phyloP scores from a whole-genome alignment of 257 asterid genomes.

The Solanum phureja region DNA sequence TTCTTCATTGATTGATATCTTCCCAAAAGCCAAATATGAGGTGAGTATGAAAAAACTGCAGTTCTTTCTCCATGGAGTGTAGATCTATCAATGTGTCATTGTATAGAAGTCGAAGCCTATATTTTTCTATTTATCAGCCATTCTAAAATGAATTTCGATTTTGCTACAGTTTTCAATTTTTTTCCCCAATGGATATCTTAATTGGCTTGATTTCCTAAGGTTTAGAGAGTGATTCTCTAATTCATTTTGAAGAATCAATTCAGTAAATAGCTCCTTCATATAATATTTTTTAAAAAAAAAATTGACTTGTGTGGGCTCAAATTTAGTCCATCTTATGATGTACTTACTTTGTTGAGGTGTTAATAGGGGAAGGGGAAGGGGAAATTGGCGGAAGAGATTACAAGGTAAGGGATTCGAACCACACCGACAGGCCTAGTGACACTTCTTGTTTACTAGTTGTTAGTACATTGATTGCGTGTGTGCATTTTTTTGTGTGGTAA shows the following conservation, averaged over 20 bases:
- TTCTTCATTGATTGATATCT: too few species aligned
- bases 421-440: neutral
- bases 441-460: too few species aligned
- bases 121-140: too few species aligned
- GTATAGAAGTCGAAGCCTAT: too few species aligned
- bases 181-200: neutral
- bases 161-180: too few species aligned
- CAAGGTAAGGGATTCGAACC: neutral
- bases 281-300: too few species aligned
- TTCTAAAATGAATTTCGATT: too few species aligned
- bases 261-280: neutral
- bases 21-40: too few species aligned
- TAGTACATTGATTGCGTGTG: too few species aligned
- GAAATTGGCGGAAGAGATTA: neutral
- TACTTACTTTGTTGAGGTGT: neutral
- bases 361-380: neutral
- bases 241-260: neutral
- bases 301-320: neutral
- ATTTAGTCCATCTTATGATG: neutral
- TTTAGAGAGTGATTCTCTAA: neutral
- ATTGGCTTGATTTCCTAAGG: neutral
- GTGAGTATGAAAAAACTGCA: too few species aligned
- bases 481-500: neutral
- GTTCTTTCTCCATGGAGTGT: too few species aligned
- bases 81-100: too few species aligned